Percentiles rank a stretch among this genome's conserved stretches.
phyloP scores from a whole-genome alignment of 768 basidiomycete genomes.

The Boletus pseudopeckii region DNA sequence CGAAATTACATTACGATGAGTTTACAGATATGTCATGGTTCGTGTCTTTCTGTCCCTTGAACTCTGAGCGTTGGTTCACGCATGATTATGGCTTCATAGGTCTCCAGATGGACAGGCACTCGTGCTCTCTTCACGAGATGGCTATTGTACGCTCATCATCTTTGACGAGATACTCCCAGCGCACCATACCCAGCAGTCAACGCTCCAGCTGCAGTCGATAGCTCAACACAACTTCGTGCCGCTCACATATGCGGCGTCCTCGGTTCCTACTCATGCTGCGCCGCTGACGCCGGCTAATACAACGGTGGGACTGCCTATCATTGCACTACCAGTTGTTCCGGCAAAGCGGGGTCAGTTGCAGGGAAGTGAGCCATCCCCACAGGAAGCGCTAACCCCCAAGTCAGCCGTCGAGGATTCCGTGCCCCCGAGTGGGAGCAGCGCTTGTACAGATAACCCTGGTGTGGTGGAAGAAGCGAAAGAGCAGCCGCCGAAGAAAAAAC shows the following conservation, averaged over 20 bases:
- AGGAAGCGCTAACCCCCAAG: constrained; percentile 28
- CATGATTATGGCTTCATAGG: constrained; percentile 46
- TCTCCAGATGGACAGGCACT: constrained; percentile 94
- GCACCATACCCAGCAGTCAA: constrained; percentile 87
- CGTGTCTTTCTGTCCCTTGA: constrained; percentile 28
- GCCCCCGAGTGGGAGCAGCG: constrained; percentile 10
- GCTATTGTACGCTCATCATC: constrained; percentile 92
- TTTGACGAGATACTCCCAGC: constrained; percentile 93
- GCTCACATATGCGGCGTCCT: constrained; percentile 37
- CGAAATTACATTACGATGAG: constrained; percentile 94
- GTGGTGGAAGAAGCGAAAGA: constrained; percentile 22
- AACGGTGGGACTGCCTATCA: constrained; percentile 35
- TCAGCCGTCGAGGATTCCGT: constrained; percentile 25
- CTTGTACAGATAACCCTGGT: constrained; percentile 3
- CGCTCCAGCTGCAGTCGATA: constrained; percentile 86
- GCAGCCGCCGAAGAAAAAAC: constrained; percentile 82
- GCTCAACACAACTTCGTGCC: constrained; percentile 80
- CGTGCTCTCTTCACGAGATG: constrained; percentile 89
- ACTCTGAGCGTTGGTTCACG: constrained; percentile 1
- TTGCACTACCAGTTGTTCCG: constrained; percentile 31
- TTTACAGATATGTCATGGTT: constrained; percentile 97
- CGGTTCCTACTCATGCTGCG: constrained; percentile 8
- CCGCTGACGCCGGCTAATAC: constrained; percentile 28
- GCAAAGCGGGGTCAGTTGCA: constrained; percentile 38
- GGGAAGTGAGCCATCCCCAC: constrained; percentile 6